Evolutionary conservation across 306 rosid genomes (phyloP).

Genomic region (Gillenia trifoliata): DNA sequence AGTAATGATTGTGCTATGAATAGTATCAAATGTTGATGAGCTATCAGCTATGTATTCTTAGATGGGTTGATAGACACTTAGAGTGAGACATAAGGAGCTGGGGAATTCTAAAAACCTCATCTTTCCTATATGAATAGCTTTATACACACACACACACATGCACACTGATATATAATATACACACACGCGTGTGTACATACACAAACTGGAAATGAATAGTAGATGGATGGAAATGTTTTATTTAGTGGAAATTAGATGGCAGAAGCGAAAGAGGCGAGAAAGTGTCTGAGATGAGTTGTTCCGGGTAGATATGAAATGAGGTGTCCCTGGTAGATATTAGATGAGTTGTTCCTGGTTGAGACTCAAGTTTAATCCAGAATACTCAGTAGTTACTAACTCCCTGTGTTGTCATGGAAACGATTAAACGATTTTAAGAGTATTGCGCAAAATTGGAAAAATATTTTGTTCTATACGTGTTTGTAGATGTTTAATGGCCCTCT

Average conservation of each 20-base stretch:
- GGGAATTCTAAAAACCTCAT: background rate
- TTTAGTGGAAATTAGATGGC: background rate
- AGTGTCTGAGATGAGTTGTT: background rate
- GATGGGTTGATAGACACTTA: background rate
- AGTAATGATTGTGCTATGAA: background rate
- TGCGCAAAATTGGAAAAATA: background rate
- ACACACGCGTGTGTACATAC: too few relatives aligned
- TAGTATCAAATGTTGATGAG: background rate
- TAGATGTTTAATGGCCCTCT: background rate
- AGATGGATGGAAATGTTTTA: background rate
- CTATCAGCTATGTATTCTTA: background rate
- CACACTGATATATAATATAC: background rate
- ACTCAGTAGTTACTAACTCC: background rate
- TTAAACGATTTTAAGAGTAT: background rate
- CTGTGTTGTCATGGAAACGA: background rate
- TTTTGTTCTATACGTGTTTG: background rate
- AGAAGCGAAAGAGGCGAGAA: background rate
- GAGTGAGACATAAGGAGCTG: background rate
- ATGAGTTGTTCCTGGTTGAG: background rate
- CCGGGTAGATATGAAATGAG: background rate
- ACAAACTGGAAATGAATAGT: background rate
- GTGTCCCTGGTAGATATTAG: background rate
- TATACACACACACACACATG: background rate
- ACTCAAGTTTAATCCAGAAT: background rate
- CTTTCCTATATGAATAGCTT: background rate